A percentile compares a stretch with the other conserved stretches of the same genome.
Conservation (phyloP, 176 grass and related monocot species). For the Hyparrhenia diplandra region DNA sequence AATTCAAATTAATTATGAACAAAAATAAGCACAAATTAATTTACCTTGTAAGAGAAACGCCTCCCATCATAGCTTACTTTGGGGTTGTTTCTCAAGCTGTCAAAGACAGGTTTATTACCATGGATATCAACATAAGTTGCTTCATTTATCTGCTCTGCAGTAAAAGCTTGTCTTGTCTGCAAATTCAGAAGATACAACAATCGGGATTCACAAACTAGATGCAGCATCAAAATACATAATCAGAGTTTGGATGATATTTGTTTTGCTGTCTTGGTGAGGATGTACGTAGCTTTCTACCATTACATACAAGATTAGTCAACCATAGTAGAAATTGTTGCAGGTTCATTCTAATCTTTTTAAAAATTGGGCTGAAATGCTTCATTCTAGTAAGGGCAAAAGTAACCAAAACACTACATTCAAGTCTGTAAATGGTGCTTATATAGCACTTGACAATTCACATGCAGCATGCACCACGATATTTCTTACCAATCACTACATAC, state of each 20-base stretch:
- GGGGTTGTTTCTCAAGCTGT: constrained; percentile 80
- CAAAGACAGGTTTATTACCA: constrained; percentile 68
- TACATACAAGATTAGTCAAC: not conserved
- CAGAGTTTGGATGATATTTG: not conserved
- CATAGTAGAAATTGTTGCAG: not conserved
- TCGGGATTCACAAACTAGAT: not conserved
- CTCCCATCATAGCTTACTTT: constrained; percentile 86
- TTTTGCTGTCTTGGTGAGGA: not conserved
- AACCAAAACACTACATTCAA: not conserved
- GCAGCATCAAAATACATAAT: constrained; percentile 12
- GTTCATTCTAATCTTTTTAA: not conserved
- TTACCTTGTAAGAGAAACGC: constrained; percentile 93
- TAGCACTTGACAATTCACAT: not conserved
- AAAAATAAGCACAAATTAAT: not conserved
- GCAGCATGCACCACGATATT: not conserved
- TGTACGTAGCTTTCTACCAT: not conserved
- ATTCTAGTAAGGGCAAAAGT: not conserved
- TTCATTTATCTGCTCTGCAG: constrained; percentile 86
- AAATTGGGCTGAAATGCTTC: not conserved
- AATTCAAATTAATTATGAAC: constrained; percentile 1
- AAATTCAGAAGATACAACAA: constrained; percentile 19
- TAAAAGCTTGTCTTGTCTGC: constrained; percentile 77
- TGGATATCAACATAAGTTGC: constrained; percentile 79
- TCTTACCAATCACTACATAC: not conserved
- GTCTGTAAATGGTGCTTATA: not conserved